phyloP scores from a whole-genome alignment of 495 filamentous ascomycete species.

The Baudoinia panamericana region DNA sequence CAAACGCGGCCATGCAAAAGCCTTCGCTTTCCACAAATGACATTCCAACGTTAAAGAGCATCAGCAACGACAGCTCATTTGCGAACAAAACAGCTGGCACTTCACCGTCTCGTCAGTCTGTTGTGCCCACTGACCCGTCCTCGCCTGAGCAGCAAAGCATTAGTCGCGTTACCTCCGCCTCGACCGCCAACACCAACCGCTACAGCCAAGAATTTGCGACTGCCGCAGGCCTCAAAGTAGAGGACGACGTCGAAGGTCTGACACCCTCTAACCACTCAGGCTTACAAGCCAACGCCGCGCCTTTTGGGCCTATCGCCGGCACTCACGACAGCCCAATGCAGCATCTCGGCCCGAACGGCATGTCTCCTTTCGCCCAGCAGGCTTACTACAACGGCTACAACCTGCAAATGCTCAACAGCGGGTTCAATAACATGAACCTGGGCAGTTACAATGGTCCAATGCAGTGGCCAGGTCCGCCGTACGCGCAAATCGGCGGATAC shows the following conservation, averaged over 20 bases:
- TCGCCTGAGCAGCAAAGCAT: conserved; percentile 44
- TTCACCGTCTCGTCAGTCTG: conserved; percentile 41
- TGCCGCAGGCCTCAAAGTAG: conserved; percentile 28
- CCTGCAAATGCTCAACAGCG: conserved; percentile 44
- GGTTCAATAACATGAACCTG: conserved; percentile 46
- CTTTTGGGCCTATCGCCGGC: conserved; percentile 43
- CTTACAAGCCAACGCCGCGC: conserved; percentile 64
- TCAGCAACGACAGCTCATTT: conserved; percentile 31
- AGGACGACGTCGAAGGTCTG: conserved; percentile 23
- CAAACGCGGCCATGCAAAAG: conserved; percentile 36
- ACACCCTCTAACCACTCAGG: conserved; percentile 46
- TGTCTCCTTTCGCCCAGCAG: conserved; percentile 27
- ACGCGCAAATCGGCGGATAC: conserved; percentile 35
- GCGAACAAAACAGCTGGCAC: conserved; percentile 28
- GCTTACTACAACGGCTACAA: conserved; percentile 38
- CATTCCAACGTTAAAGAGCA: conserved; percentile 69
- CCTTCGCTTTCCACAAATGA: conserved; percentile 78
- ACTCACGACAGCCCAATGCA: conserved; percentile 7
- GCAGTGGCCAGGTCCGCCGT: conserved; percentile 28
- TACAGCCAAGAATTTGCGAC: conserved; percentile 53
- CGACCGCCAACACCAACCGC: conserved; percentile 31
- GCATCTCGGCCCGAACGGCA: conserved; percentile 14
- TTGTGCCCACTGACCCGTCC: conserved; percentile 46
- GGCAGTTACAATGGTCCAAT: conserved; percentile 17
- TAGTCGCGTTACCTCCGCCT: conserved; percentile 20